These are phyloP conservation scores for Sporothrix variecibatus DNA, from an alignment of 2,329 filamentous ascomycete species.

Conservation along the genomic window DNA sequence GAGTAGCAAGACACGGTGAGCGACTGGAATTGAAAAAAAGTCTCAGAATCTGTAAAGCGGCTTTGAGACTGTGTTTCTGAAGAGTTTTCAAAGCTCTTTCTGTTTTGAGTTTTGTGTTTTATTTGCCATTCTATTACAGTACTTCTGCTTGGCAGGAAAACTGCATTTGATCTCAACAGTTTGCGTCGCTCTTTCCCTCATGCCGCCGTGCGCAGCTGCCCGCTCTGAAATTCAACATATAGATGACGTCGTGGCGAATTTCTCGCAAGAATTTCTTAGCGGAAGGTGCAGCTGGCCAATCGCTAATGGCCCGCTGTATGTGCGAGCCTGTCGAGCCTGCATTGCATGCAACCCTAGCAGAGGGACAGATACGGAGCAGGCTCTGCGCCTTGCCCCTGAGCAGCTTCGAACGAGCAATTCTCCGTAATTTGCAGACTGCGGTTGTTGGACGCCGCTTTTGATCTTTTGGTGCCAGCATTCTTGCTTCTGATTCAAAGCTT, in stretches of 20 bases:
- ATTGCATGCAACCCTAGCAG: conserved; percentile 6
- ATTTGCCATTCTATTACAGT: not conserved
- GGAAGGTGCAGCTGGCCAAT: conserved; percentile 12
- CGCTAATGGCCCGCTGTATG: conserved; percentile 14
- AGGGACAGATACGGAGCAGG: not conserved
- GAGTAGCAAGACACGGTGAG: not conserved
- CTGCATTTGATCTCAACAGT: conserved; percentile 8
- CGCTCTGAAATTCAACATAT: conserved; percentile 4
- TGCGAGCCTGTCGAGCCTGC: not conserved
- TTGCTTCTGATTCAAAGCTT: not conserved
- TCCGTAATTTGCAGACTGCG: not conserved
- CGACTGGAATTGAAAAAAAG: conserved; percentile 20
- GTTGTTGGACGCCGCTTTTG: not conserved
- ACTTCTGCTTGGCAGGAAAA: not conserved
- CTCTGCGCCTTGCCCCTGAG: not conserved
- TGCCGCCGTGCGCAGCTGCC: not conserved
- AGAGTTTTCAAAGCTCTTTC: not conserved
- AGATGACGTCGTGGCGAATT: conserved; percentile 32
- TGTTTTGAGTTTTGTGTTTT: not conserved
- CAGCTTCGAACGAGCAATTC: conserved; percentile 19
- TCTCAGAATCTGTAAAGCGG: conserved; percentile 1
- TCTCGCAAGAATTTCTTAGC: conserved; percentile 22
- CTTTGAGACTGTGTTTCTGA: not conserved
- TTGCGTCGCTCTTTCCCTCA: conserved; percentile 17
- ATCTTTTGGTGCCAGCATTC: not conserved